Base-by-base conservation (phyloP, 2,329 filamentous ascomycete species). In the Cylindrodendrum hubeiense region DNA sequence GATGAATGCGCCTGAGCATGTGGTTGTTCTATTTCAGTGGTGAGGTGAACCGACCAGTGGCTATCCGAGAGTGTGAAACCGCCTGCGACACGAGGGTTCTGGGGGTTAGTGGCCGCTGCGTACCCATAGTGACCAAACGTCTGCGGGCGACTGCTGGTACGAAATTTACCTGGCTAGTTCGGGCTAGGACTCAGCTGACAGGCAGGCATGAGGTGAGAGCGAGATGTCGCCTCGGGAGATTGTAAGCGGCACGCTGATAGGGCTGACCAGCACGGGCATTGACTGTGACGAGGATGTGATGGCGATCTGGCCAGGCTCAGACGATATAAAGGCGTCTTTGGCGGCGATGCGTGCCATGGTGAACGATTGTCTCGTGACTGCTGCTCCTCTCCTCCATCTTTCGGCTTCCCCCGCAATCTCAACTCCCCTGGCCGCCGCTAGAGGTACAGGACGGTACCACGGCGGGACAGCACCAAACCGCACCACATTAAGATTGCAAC, bases 11-110 rank as follows among this genome's bases (percentile, higher is more conserved):
- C 22, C 13, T 30, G 44, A 17, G 8, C 51, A 26, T n/a, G 26
- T 43, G 19, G 34, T 34, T 28, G 22, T 63, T 58, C 60, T 63
- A 63, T 63, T 63, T 63, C 51, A 12, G 60, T 63, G 47, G 19
- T 22, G 19, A 37, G 37, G 17, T n/a, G 8, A 44, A n/a, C 22
- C 28, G 39, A 21, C 19, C 39, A 17, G 12, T 44, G 22, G 19
- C 30, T 30, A 28, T 54, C 49, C 39, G 21, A 46, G 55, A 59
- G 55, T 44, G 43, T 54, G 61, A 50, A 64, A 46, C 60, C n/a
- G 44, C 46, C 46, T 59, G 24, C 24, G 49, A 59, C 55, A 64
- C 43, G 61, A 63, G 47, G 41, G 52, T 41, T 50, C 19, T 34
- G 44, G 52, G 22, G 43, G 19, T 17, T 21, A 60, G 9, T 44